Evolutionary conservation across 306 rosid species (phyloP), one percentile per base, ranked within the genome.

Genomic region (Oxytropis ochrocephala): DNA sequence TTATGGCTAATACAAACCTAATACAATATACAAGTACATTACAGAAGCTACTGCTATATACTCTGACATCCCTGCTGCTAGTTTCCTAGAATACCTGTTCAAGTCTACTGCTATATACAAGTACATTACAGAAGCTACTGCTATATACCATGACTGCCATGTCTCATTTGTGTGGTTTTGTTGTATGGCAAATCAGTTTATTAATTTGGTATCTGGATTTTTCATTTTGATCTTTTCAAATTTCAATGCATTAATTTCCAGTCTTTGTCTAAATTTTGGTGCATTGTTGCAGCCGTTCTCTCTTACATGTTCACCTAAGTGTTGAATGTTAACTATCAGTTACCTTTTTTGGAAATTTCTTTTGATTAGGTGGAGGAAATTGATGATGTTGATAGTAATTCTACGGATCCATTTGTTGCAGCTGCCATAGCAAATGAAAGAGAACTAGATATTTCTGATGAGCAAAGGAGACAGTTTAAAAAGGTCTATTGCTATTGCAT

Each of bases 341-440:
- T 70, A 14, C 56, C 43, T 43, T 47, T 17, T 73, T 24, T 27
- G n/a, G 44, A 53, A 43, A 52, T 70, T 46, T 19, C 19, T 74
- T 69, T 70, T 76, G 5, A 33, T 59, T 80, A 92, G 98, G 98
- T 94, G 65, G 98, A 94, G 79, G 98, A 94, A 88, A 94, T 94
- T 69, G 98, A 90, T 79, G 98, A 90, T 52, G 76, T 94, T 69
- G 96, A 90, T 80, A 91, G 88, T 43, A 77, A 54, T 85, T 83
- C 86, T 36, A 72, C 73, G 7, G 97, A 94, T 84, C 97, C 97
- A 56, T 90, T 90, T 85, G 85, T 93, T 82, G 97, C 96, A n/a
- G 98, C 91, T 51, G 97, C 98, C 5, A 72, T 93, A 77, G 90
- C 86, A 60, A 85, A 86, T 78, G 98, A 93, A 82, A 86, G 72